A percentile compares a stretch with the other conserved stretches of the same genome.
Conservation (phyloP, 495 filamentous ascomycete genomes). For the Apiosordaria backusii region DNA sequence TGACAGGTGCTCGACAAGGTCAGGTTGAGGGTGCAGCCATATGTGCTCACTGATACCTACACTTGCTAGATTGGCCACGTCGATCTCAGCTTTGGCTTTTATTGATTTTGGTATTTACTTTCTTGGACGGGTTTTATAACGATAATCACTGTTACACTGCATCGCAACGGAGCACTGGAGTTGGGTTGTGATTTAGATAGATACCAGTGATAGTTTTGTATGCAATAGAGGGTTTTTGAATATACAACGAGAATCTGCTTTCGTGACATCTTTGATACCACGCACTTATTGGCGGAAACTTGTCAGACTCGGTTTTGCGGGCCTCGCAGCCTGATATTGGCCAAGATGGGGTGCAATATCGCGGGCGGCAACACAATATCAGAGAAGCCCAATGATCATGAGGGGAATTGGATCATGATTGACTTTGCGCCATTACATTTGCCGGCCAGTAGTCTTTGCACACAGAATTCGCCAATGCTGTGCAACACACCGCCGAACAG, state of each 20-base stretch:
- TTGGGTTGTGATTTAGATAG: neutral
- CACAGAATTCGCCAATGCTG: neutral
- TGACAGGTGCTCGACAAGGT: too few species aligned
- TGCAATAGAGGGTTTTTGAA: neutral
- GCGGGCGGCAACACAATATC: neutral
- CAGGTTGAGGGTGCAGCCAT: too few species aligned
- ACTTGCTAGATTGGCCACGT: neutral
- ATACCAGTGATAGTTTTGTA: neutral
- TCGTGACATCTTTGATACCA: neutral
- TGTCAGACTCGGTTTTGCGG: neutral
- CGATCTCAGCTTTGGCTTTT: neutral
- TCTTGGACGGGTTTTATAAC: neutral
- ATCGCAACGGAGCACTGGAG: neutral
- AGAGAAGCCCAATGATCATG: neutral
- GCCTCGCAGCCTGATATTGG: neutral
- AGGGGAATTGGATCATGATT: neutral
- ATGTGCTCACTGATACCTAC: neutral
- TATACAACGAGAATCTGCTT: neutral
- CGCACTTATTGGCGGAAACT: neutral
- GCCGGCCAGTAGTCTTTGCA: neutral
- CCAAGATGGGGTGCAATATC: neutral
- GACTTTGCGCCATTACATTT: neutral
- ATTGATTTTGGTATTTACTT: neutral
- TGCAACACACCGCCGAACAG: neutral
- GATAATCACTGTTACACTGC: neutral